Conservation (phyloP, 164 flowering plant species). For the Aristolochia fimbriata region DNA sequence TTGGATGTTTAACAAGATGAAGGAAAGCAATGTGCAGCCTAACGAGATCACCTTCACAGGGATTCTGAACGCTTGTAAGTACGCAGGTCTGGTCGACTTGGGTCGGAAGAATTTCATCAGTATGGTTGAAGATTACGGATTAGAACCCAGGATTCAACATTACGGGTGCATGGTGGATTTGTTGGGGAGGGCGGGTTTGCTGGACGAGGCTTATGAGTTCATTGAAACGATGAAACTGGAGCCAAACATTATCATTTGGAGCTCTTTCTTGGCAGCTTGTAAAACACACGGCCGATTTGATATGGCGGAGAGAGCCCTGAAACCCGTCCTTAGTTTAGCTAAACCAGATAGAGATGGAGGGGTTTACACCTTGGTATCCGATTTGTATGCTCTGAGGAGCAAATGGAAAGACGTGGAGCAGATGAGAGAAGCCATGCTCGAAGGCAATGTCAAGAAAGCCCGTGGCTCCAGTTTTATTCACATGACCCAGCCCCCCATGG, state of each 20-base stretch:
- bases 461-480: conserved; percentile 45
- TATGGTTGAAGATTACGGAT: conserved; percentile 29
- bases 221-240: conserved; percentile 41
- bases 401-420: conserved; percentile 51
- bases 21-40: conserved; percentile 24
- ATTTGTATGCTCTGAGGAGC: conserved; percentile 37
- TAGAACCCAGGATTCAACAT: conserved; percentile 46
- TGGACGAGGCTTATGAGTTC: conserved; percentile 51
- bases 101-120: conserved; percentile 25
- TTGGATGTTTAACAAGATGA: conserved; percentile 34
- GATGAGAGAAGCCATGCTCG: conserved; percentile 38
- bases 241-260: conserved; percentile 51
- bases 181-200: conserved; percentile 45
- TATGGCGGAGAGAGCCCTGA: conserved; percentile 48
- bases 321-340: conserved; percentile 29
- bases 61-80: conserved; percentile 45
- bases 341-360: conserved; percentile 58
- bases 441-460: conserved; percentile 35
- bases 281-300: conserved; percentile 47
- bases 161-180: conserved; percentile 65
- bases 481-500: not conserved
- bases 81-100: conserved; percentile 35
- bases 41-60: conserved; percentile 56
- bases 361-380: conserved; percentile 41
- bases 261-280: conserved; percentile 51